Percentiles rank a stretch among this genome's conserved stretches.
These are phyloP conservation scores for Fusarium drepaniforme DNA, from an alignment of 2,329 filamentous ascomycete species.

Conservation along the genomic window DNA sequence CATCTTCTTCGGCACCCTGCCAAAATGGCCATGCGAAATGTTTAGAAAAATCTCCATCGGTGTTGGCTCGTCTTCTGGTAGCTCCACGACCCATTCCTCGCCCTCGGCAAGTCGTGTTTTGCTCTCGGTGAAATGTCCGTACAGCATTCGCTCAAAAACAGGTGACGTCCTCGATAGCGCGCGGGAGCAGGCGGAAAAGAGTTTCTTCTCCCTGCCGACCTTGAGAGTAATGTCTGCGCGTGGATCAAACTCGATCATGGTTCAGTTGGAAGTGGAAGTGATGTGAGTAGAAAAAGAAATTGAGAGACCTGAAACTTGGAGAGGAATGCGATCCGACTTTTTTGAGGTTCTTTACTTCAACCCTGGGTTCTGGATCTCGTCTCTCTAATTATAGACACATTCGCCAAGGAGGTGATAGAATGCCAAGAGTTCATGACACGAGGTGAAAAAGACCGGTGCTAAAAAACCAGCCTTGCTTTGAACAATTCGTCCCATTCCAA, in stretches of 20 bases:
- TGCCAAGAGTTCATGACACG: background rate
- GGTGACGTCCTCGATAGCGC: slow-evolving; percentile 43
- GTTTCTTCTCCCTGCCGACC: slow-evolving; percentile 6
- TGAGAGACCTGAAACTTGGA: background rate
- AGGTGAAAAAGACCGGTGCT: background rate
- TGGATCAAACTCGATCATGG: slow-evolving; percentile 27
- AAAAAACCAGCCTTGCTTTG: background rate
- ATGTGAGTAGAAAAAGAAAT: background rate
- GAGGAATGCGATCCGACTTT: background rate
- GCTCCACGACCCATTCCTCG: slow-evolving; percentile 29
- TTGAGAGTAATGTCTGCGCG: slow-evolving; percentile 25
- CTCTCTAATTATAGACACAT: slow-evolving; percentile 4
- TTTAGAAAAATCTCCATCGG: slow-evolving; percentile 45
- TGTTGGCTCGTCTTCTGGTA: background rate
- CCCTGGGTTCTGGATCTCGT: background rate
- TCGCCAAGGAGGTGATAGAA: background rate
- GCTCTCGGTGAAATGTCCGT: slow-evolving; percentile 44
- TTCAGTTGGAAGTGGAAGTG: background rate
- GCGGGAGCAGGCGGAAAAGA: slow-evolving; percentile 45
- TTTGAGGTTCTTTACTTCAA: background rate
- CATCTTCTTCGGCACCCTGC: slow-evolving; percentile 39
- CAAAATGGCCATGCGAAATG: slow-evolving; percentile 47
- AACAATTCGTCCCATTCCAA: background rate
- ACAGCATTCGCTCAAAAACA: slow-evolving; percentile 47
- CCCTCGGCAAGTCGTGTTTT: slow-evolving; percentile 1